phyloP scores from a whole-genome alignment of 169 alveolate species.

The Plasmodium sp. region DNA sequence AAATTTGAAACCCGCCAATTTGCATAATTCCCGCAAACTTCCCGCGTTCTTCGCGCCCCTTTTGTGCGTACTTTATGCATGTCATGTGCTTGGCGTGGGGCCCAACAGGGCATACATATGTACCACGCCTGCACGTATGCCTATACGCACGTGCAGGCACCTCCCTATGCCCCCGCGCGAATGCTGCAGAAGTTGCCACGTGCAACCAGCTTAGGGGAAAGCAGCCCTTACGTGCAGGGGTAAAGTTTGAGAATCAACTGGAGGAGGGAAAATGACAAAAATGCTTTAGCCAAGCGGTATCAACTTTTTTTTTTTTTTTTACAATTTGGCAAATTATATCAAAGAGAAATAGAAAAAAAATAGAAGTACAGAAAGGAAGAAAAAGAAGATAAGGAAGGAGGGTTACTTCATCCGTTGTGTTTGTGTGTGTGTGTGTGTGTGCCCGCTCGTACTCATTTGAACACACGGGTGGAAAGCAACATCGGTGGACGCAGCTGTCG shows the following conservation, averaged over 20 bases:
- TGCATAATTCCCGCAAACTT: background rate
- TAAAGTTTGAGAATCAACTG: background rate
- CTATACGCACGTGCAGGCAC: background rate
- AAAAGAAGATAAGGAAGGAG: too few species aligned
- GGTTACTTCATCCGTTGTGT: too few species aligned
- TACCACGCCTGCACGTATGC: constrained; percentile 5
- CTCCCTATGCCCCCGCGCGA: background rate
- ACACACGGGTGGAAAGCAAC: too few species aligned
- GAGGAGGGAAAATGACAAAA: background rate
- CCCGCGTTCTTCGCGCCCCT: background rate
- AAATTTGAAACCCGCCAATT: background rate
- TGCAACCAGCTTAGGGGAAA: background rate
- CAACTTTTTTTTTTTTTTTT: background rate
- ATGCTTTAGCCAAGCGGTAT: background rate
- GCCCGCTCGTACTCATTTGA: too few species aligned
- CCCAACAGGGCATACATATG: background rate
- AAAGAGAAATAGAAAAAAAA: too few species aligned
- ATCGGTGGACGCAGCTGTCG: too few species aligned
- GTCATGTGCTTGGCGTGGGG: background rate
- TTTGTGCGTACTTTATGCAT: background rate
- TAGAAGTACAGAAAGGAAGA: too few species aligned
- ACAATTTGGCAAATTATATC: too few species aligned
- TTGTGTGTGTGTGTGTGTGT: too few species aligned
- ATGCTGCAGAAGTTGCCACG: background rate
- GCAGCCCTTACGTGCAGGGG: background rate